Base-by-base conservation (phyloP, 2,329 filamentous ascomycete genomes). In the Drechmeria coniospora region DNA sequence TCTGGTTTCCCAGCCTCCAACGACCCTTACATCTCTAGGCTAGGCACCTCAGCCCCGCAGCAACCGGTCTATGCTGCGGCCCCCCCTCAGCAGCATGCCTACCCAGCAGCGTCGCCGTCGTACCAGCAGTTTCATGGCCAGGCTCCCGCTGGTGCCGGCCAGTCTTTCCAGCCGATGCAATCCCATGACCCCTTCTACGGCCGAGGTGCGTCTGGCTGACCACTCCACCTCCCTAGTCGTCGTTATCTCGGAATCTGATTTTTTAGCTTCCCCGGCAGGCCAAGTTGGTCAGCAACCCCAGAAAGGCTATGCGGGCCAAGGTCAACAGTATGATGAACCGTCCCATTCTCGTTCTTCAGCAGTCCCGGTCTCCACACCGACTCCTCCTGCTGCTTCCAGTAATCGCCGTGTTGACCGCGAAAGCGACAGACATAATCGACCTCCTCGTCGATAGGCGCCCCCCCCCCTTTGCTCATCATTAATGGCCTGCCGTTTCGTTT, bases 191-290 rank as follows among this genome's bases (percentile, higher is more conserved):
- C 65, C 25, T 61, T 63, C 37, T 68, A 65, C 40, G 65, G 65
- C 55, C 68, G 68, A 60, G 67, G 69, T 68, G 62, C 62, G 63
- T 74, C 65, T 54, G 36, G 45, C 39, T 41, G 46, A 41, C 43
- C 23, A 29, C 36, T 10, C 33, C 20, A 36, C 32, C 38, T 34
- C 36, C 36, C 8, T 14, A 23, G 26, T 28, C 28, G 11, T 23
- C 31, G 33, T n/a, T n/a, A 30, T 29, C 32, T 28, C 42, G 38
- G 28, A 24, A 22, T 60, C 54, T 61, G 51, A 62, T 60, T 56
- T 47, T 61, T 47, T 65, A 65, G 61, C 58, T 45, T 64, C 61
- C 45, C 56, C 59, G 50, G 61, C 63, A 57, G 60, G 59, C 49
- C 51, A 51, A 36, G 34, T 43, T 25, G 43, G 53, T 31, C 34